Conservation (phyloP, 768 basidiomycete genomes). For the Tulasnella sp. region DNA sequence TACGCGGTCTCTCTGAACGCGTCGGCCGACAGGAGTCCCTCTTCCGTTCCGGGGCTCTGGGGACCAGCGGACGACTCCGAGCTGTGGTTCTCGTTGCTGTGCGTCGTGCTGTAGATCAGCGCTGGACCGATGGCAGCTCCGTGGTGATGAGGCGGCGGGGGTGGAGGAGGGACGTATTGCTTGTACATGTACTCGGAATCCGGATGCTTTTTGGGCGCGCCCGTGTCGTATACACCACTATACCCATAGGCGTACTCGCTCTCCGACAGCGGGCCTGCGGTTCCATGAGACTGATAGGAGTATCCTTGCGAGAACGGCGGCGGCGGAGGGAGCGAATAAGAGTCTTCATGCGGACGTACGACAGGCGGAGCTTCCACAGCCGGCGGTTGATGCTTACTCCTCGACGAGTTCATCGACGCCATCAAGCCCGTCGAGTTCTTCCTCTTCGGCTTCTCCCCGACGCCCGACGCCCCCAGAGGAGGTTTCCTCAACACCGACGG, state of each 20-base stretch:
- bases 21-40: neutral
- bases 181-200: constrained; percentile 1
- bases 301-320: neutral
- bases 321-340: neutral
- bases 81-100: neutral
- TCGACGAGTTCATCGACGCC: neutral
- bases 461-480: neutral
- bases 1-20: neutral
- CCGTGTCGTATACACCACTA: neutral
- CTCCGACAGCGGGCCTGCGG: neutral
- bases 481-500: neutral
- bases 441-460: neutral
- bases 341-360: neutral
- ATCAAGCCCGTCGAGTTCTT: neutral
- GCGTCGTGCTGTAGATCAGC: neutral
- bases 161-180: neutral
- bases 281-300: neutral
- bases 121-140: neutral
- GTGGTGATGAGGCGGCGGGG: neutral
- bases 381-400: neutral
- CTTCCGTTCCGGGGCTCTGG: neutral
- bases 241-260: constrained; percentile 8
- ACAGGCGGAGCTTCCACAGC: neutral
- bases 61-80: neutral
- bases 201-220: neutral